Evolutionary conservation across 257 asterid species (phyloP).

Genomic region (Nyctanthes arbortristis): DNA sequence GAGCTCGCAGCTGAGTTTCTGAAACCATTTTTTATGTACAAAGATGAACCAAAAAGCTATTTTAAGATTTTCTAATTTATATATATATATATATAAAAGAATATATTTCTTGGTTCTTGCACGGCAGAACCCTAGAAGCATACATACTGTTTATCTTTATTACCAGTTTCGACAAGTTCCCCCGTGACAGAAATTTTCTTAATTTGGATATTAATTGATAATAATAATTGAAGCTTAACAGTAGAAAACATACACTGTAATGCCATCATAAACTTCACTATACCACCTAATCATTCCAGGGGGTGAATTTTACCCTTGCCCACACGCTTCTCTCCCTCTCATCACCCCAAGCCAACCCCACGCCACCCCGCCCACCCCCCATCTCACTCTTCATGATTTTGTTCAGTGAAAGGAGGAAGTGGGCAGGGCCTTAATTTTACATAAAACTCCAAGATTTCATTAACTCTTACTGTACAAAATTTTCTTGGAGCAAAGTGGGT

Average conservation of each 20-base stretch:
- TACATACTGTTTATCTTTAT: constrained; percentile 12
- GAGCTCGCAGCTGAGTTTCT: no score
- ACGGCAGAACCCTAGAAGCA: background rate
- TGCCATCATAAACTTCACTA: background rate
- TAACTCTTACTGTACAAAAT: constrained; percentile 53
- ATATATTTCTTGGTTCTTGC: no score
- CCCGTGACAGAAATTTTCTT: background rate
- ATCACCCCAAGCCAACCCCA: no score
- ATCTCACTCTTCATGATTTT: constrained; percentile 14
- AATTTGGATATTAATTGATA: background rate
- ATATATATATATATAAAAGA: no score
- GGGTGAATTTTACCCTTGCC: constrained; percentile 1
- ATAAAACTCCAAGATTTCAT: constrained; percentile 21
- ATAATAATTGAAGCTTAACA: background rate
- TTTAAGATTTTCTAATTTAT: no score
- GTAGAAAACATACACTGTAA: background rate
- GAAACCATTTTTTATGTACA: no score
- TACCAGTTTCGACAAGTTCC: constrained; percentile 1
- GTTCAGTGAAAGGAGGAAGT: no score
- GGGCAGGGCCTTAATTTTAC: no score
- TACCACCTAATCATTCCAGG: background rate
- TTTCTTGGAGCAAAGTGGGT: constrained; percentile 11
- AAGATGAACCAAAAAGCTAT: no score
- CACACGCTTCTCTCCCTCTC: background rate
- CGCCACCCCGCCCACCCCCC: background rate